Base-by-base conservation (phyloP, 2,329 filamentous ascomycete species). In the Amauroascus niger region DNA sequence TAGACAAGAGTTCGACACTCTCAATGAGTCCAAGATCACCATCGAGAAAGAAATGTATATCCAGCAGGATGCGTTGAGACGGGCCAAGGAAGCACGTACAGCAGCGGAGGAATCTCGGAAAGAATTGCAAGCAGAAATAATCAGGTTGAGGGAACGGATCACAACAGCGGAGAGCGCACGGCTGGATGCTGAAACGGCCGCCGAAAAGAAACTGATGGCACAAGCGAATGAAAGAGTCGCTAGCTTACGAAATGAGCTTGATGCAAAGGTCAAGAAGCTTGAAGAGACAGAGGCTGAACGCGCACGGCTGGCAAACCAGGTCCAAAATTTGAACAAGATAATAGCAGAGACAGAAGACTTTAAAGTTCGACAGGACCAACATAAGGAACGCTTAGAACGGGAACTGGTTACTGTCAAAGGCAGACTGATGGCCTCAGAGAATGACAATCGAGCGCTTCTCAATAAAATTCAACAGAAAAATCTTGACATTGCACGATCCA, bases 391-490 rank as follows among this genome's bases (percentile, higher is more conserved):
- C 33, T 77, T 96, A 43, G 90, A 97, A 68, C 82, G 89, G 20
- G 93, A 98, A 66, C 78, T 97, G 6, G 84, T 88, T 20, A 96
- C 91, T 0, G 81, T 96, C 61, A 95, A 93, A 68, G 90, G 90
- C 56, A 84, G 91, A 20, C 76, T 98, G 39, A 79, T 85, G 6
- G 93, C 91, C 22, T 97, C 91, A 0, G 91, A 98, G 67, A 96
- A 97, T 62, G 91, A 97, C 71, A 97, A 97, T 64, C 84, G 88
- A 49, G 85, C 89, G 4, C 75, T 98, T n/a, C 78, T 97, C 60
- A 97, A 96, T 73, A 97, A 97, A 70, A 78, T 98, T 16, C 91
- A 97, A 64, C 91, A 97, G 64, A 97, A 97, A 74, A 93, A 94
- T 28, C 79, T 98, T 6, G 91, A 98, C 65, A 94, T 98, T 67